Base-by-base conservation (phyloP, 495 filamentous ascomycete genomes). In the Bacidia rubella region DNA sequence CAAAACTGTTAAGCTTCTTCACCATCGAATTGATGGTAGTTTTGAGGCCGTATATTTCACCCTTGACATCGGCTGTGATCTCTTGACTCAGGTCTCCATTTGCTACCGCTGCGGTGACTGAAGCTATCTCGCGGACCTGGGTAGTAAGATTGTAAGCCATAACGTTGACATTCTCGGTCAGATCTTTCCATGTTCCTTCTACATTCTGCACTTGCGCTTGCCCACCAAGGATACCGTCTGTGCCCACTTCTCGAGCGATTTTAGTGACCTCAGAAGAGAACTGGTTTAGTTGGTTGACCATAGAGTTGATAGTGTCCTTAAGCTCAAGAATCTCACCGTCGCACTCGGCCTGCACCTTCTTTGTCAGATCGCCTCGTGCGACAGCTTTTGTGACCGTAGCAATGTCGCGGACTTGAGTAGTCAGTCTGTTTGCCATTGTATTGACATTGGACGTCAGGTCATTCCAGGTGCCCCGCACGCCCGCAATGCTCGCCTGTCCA, bases 1-100 rank as follows among this genome's bases (percentile, higher is more conserved):
- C 92, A 58, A 99, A 99, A 1, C 88, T 95, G 55, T 93, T 87
- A 5, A 99, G 78, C 56, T 88, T 81, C 66, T 99, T 93, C 62
- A 99, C 92, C 92, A 99, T 99, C 66, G 87, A 87, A 63, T 99
- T 99, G 68, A 99, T 99, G 1, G 92, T 99, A 60, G 86, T 86
- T 72, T 99, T 99, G 40, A 99, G 72, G 62, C 86, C 84, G 43
- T 95, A 68, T 57, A 99, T 99, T 66, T 99, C 92, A 59, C 92
- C 92, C 62, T 93, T 84, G 40, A 93, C 93, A 58, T 97, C 89
- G 50, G 94, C 93, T 10, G 85, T 85, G 58, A 99, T 93, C 70
- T 96, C 97, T 68, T 90, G 86, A 57, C 85, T 93, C 56, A 99
- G 70, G 64, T 99, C 92, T 57, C 92, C 92, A 61, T 80, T 83